phyloP scores from a whole-genome alignment of 257 asterid species.

The Solanum commersonii region DNA sequence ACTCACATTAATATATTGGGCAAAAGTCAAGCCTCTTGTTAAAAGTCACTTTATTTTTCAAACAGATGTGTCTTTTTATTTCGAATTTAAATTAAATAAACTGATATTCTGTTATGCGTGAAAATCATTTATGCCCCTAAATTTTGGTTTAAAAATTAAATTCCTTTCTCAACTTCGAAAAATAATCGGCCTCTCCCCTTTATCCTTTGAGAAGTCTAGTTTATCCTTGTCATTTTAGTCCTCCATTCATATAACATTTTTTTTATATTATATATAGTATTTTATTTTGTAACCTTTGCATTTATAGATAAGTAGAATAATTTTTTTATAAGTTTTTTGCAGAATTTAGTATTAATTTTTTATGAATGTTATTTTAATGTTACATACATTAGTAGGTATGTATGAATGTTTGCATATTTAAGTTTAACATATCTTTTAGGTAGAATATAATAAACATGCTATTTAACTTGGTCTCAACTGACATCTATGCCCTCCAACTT shows the following conservation, averaged over 20 bases:
- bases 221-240: no score
- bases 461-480: no score
- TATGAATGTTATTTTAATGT: no score
- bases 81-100: background rate
- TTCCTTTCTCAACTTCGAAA: no score
- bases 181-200: background rate
- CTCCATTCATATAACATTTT: background rate
- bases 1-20: background rate
- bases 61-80: background rate
- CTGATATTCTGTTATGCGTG: background rate
- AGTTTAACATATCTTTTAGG: background rate
- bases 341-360: no score
- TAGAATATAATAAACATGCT: background rate
- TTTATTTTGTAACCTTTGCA: background rate
- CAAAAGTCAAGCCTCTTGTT: background rate
- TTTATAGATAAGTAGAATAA: no score
- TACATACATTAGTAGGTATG: background rate
- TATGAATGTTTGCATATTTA: background rate
- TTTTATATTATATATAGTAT: no score
- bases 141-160: no score
- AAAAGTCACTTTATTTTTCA: background rate
- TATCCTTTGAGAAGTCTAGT: background rate
- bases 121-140: background rate
- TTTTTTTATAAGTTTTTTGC: background rate
- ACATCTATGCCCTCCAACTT: background rate